These are phyloP conservation scores for Saxophila tyrrhenica DNA, from an alignment of 495 filamentous ascomycete genomes.

Conservation along the genomic window DNA sequence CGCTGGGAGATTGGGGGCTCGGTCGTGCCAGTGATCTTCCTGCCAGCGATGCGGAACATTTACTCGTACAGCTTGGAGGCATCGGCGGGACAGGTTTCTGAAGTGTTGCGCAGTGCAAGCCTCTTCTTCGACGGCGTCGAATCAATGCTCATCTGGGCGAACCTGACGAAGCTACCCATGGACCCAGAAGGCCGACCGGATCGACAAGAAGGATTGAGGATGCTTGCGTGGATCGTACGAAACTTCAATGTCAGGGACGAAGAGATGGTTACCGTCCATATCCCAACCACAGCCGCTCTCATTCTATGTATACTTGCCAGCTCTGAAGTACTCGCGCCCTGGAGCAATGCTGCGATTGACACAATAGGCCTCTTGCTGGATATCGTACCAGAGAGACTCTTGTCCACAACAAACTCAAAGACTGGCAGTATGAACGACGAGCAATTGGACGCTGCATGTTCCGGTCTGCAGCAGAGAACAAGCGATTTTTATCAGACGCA, in stretches of 20 bases:
- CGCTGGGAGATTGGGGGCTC: slow-evolving; percentile 90
- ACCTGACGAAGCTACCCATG: slow-evolving; percentile 47
- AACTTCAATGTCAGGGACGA: slow-evolving; percentile 93
- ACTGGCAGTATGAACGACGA: not conserved
- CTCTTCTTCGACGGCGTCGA: slow-evolving; percentile 97
- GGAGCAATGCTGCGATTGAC: not conserved
- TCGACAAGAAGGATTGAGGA: slow-evolving; percentile 47
- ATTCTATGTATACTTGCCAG: slow-evolving; percentile 33
- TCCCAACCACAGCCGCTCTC: slow-evolving; percentile 60
- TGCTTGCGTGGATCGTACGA: slow-evolving; percentile 70
- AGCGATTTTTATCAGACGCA: not conserved
- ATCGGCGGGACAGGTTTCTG: slow-evolving; percentile 56
- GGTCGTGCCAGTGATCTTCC: slow-evolving; percentile 76
- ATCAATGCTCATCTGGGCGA: slow-evolving; percentile 83
- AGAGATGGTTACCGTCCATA: slow-evolving; percentile 83
- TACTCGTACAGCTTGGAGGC: slow-evolving; percentile 53
- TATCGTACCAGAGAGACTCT: slow-evolving; percentile 59
- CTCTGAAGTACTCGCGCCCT: not conserved
- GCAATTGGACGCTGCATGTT: not conserved
- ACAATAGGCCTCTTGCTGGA: slow-evolving; percentile 36
- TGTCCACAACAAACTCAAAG: slow-evolving; percentile 23
- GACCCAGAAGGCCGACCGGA: slow-evolving; percentile 34
- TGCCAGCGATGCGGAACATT: slow-evolving; percentile 71
- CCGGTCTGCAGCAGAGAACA: not conserved
- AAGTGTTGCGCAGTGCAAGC: slow-evolving; percentile 83